A percentile compares a stretch with the other conserved stretches of the same genome.
phyloP scores from a whole-genome alignment of 495 filamentous ascomycete species.

The Sphaerosporella brunnea region DNA sequence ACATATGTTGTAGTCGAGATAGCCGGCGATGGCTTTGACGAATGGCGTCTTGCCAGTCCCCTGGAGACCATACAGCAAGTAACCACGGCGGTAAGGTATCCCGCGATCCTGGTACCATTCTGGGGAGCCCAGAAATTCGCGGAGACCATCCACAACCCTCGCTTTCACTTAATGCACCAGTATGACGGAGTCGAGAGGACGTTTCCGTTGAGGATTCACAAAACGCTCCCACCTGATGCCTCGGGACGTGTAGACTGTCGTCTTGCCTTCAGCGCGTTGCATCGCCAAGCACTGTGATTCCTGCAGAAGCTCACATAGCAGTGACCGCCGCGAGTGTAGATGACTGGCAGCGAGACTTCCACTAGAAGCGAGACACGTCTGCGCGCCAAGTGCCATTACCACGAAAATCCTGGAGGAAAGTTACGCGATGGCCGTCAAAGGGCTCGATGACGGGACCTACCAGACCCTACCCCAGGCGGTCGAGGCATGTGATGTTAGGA shows the following conservation, averaged over 20 bases:
- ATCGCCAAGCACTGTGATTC: slow-evolving; percentile 67
- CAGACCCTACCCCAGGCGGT: no score
- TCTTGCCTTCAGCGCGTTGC: slow-evolving; percentile 75
- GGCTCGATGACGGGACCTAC: no score
- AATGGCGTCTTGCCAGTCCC: slow-evolving; percentile 93
- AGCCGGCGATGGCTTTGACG: slow-evolving; percentile 82
- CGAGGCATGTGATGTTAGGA: no score
- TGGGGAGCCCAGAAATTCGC: slow-evolving; percentile 59
- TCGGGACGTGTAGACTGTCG: slow-evolving; percentile 69
- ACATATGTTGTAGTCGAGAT: slow-evolving; percentile 84
- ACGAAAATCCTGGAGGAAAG: no score
- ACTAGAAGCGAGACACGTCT: no score
- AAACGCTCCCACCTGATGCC: slow-evolving; percentile 70
- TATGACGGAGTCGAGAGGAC: slow-evolving; percentile 74
- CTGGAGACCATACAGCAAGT: slow-evolving; percentile 72
- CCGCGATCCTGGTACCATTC: slow-evolving; percentile 84
- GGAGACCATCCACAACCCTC: slow-evolving; percentile 63
- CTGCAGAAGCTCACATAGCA: slow-evolving; percentile 69
- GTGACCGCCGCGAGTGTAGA: slow-evolving; percentile 61
- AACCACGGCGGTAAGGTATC: slow-evolving; percentile 60
- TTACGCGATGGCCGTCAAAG: no score
- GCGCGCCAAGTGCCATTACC: no score
- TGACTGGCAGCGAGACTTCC: no score
- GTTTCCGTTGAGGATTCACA: slow-evolving; percentile 70
- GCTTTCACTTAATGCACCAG: slow-evolving; percentile 75